Evolutionary conservation across 345 rosid species (phyloP).

Genomic region (Lagerstroemia speciosa): DNA sequence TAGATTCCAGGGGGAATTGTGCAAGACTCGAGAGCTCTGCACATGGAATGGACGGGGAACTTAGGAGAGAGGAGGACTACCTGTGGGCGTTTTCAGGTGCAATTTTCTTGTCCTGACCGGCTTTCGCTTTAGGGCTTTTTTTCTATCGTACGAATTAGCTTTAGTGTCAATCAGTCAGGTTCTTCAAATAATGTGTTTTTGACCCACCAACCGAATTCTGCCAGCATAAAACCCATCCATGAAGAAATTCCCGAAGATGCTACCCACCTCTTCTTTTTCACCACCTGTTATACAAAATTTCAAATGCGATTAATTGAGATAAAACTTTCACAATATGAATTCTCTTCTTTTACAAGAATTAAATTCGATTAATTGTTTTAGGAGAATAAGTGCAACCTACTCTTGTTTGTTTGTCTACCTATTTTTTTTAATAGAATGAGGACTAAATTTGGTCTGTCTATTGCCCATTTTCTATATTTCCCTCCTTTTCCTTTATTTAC

Average conservation of each 20-base stretch:
- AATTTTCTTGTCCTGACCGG: background rate
- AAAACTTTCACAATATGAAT: no score
- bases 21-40: background rate
- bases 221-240: background rate
- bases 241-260: background rate
- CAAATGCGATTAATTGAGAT: no score
- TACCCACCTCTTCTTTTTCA: background rate
- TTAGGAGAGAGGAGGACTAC: background rate
- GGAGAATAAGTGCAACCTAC: no score
- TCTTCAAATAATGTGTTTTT: background rate
- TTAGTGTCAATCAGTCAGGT: background rate
- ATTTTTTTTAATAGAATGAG: background rate
- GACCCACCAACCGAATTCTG: conserved; percentile 1
- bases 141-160: background rate
- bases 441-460: background rate
- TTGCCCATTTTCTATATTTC: no score
- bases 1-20: no score
- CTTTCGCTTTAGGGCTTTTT: background rate
- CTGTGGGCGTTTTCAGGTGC: conserved; percentile 13
- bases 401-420: no score
- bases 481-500: background rate
- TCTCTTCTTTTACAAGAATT: no score
- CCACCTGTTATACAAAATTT: no score
- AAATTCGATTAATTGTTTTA: no score
- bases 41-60: background rate